Evolutionary conservation across 805 yeast species (phyloP).

Genomic region (Sugiyamaella chiloensis): DNA sequence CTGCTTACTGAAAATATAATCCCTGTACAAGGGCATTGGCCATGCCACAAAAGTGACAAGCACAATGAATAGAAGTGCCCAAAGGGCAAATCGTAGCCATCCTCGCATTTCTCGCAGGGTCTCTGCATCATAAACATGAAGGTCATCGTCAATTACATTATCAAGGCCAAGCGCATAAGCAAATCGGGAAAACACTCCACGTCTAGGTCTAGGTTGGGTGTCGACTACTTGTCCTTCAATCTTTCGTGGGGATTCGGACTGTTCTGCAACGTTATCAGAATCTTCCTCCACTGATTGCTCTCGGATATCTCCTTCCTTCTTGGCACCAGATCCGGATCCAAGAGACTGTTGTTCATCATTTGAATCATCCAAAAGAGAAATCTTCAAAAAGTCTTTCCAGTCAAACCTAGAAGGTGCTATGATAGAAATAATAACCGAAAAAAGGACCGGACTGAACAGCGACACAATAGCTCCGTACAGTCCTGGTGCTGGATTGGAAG

Average conservation of each 20-base stretch:
- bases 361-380: constrained; percentile 5
- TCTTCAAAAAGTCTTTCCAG: constrained; percentile 22
- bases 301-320: constrained; percentile 38
- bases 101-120: constrained; percentile 12
- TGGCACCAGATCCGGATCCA: background rate
- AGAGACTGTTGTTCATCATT: background rate
- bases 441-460: constrained; percentile 26
- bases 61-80: constrained; percentile 32
- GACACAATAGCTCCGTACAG: constrained; percentile 32
- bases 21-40: constrained; percentile 82
- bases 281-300: background rate
- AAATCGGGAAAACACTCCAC: background rate
- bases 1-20: constrained; percentile 61
- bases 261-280: background rate
- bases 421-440: constrained; percentile 28
- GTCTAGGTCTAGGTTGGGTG: background rate
- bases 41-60: constrained; percentile 60
- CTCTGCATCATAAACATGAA: constrained; percentile 16
- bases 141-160: constrained; percentile 2
- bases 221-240: background rate
- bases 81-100: constrained; percentile 14
- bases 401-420: constrained; percentile 43
- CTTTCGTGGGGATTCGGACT: background rate
- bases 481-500: constrained; percentile 17
- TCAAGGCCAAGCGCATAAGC: background rate